phyloP scores from a whole-genome alignment of 305 asterid genomes.

The Nicotiana rustica region DNA sequence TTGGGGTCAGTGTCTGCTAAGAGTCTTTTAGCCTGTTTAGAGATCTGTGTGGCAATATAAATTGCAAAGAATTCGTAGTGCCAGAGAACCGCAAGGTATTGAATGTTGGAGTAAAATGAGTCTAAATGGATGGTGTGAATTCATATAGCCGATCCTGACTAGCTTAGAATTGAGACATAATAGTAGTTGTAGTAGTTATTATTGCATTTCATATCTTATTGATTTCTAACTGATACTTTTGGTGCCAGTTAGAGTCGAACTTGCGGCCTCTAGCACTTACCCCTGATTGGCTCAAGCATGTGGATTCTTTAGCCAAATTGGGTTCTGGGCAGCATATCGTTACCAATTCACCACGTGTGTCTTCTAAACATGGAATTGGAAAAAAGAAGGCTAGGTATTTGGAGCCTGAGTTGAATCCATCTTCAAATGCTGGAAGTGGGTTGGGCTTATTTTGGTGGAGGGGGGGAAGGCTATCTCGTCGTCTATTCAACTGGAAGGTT shows the following conservation, averaged over 20 bases:
- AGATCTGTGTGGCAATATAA: neutral
- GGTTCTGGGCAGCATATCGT: slow-evolving; percentile 84
- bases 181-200: slow-evolving; percentile 19
- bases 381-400: slow-evolving; percentile 60
- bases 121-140: slow-evolving; percentile 20
- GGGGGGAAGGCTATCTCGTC: slow-evolving; percentile 87
- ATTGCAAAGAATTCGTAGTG: slow-evolving; percentile 2
- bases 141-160: neutral
- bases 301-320: slow-evolving; percentile 72
- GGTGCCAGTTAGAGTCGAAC: slow-evolving; percentile 83
- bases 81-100: neutral
- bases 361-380: slow-evolving; percentile 63
- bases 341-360: slow-evolving; percentile 54
- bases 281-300: slow-evolving; percentile 81
- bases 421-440: slow-evolving; percentile 72
- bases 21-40: slow-evolving; percentile 21
- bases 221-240: slow-evolving; percentile 36
- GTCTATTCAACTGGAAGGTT: slow-evolving; percentile 81
- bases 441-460: slow-evolving; percentile 94
- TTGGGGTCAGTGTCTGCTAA: neutral
- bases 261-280: slow-evolving; percentile 75
- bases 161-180: slow-evolving; percentile 19
- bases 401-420: slow-evolving; percentile 54
- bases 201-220: slow-evolving; percentile 6
- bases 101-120: neutral